Evolutionary conservation across 164 flowering plant genomes (phyloP), one percentile per base, ranked within the genome.

Genomic region (Berberis vulgaris): DNA sequence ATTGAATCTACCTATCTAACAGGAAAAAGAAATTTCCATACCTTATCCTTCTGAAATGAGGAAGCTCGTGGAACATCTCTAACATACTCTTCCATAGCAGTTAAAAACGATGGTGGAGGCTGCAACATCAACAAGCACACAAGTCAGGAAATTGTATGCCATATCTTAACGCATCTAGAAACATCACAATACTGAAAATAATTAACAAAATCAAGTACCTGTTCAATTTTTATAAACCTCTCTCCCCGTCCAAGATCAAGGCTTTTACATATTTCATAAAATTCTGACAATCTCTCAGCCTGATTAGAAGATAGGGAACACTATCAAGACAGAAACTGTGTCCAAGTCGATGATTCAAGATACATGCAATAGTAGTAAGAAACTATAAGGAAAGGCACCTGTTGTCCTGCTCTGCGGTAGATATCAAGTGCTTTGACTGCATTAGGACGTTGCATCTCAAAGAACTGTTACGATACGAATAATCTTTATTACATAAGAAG

Each of bases 31-130:
- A 52, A 12, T 52, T 50, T 49, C 11, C 65, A 42, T 73, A 89
- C 97, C 96, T 81, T 79, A 76, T 88, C 89, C 57, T 81, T 87
- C 57, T 82, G 83, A 64, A 78, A 71, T 26, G 82, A 67, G 52
- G 96, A 89, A 67, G 72, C 69, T 61, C 83, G 83, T 60, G 97
- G 97, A 74, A 97, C 99, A 45, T 95, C 99, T 74, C 76, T 84
- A 8, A 95, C 92, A 73, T 89, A 95, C 76, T 95, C 99, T 70
- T 91, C 99, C 99, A 95, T 95, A 66, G 99, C 84, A 78, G 87
- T 93, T 68, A 89, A 58, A 75, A 95, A 95, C 68, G 99, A 95
- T 74, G 88, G 79, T 49, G 94, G 97, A 43, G 99, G 89, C 99
- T 95, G 79, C 77, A 86, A 54, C 55, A 63, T 56, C 13, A 54